Evolutionary conservation across 2,329 filamentous ascomycete genomes (phyloP).

Genomic region (Madurella mycetomatis): DNA sequence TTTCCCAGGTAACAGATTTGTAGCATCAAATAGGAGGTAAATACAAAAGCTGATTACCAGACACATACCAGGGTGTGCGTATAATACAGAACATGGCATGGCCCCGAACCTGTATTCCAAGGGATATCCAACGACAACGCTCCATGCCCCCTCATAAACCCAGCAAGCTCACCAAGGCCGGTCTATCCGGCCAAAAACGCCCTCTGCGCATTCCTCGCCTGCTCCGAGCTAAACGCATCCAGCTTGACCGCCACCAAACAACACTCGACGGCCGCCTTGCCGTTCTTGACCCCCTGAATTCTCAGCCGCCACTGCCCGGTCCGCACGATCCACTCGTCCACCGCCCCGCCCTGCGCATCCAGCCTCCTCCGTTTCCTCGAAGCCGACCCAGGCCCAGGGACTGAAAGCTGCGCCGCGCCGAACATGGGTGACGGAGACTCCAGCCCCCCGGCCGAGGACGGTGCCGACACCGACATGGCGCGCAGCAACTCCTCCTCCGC

Average conservation of each 20-base stretch:
- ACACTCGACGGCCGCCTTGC: slow-evolving; percentile 60
- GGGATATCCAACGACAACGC: too few relatives aligned
- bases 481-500: slow-evolving; percentile 18
- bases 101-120: too few relatives aligned
- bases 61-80: too few relatives aligned
- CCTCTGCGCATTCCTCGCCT: slow-evolving; percentile 60
- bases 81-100: too few relatives aligned
- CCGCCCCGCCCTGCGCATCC: slow-evolving; percentile 31
- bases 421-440: slow-evolving; percentile 11
- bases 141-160: too few relatives aligned
- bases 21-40: too few relatives aligned
- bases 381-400: slow-evolving; percentile 28
- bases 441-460: slow-evolving; percentile 32
- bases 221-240: slow-evolving; percentile 64
- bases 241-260: slow-evolving; percentile 72
- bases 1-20: too few relatives aligned
- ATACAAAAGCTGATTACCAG: too few relatives aligned
- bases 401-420: slow-evolving; percentile 1
- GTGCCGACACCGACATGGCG: background rate
- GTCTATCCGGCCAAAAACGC: slow-evolving; percentile 51
- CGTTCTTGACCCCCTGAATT: slow-evolving; percentile 51
- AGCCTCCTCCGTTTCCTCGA: slow-evolving; percentile 45
- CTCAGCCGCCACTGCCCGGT: slow-evolving; percentile 69
- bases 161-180: too few relatives aligned
- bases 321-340: slow-evolving; percentile 57